Conservation (phyloP, 768 basidiomycete species). For the Agrocybe praecox region DNA sequence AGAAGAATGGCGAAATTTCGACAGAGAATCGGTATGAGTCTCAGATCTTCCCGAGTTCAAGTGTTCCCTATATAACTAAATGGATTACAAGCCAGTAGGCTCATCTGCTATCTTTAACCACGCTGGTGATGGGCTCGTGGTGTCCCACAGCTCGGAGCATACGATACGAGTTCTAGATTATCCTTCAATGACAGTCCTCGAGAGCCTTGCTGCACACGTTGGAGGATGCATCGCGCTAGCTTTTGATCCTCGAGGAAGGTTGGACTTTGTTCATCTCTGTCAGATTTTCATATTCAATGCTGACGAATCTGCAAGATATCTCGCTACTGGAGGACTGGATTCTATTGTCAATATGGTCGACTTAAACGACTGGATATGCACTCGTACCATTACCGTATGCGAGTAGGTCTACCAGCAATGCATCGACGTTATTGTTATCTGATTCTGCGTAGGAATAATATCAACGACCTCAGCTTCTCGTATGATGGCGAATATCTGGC, state of each 20-base stretch:
- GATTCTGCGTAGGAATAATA: constrained; percentile 53
- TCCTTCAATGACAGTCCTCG: constrained; percentile 58
- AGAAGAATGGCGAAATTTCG: constrained; percentile 46
- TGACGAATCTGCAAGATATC: constrained; percentile 45
- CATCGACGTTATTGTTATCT: constrained; percentile 4
- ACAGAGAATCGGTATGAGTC: constrained; percentile 49
- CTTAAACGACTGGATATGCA: constrained; percentile 77
- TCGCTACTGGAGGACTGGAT: constrained; percentile 80
- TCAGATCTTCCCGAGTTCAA: background rate
- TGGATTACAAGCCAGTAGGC: constrained; percentile 39
- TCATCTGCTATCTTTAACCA: constrained; percentile 80
- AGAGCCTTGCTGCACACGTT: constrained; percentile 74
- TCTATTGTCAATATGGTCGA: constrained; percentile 86
- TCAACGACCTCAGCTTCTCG: constrained; percentile 78
- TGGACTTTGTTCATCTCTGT: background rate
- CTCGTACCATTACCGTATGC: constrained; percentile 75
- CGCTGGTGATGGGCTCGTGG: constrained; percentile 68
- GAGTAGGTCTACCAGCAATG: constrained; percentile 51
- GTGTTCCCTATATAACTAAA: background rate
- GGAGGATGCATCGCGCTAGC: constrained; percentile 80
- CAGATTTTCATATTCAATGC: constrained; percentile 7
- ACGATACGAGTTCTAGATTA: constrained; percentile 71
- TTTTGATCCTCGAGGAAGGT: constrained; percentile 80
- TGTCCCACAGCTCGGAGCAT: constrained; percentile 65
- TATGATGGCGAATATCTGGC: constrained; percentile 85